These are phyloP conservation scores for Cerrena zonata DNA, from an alignment of 1,284 basidiomycete species.

Conservation along the genomic window DNA sequence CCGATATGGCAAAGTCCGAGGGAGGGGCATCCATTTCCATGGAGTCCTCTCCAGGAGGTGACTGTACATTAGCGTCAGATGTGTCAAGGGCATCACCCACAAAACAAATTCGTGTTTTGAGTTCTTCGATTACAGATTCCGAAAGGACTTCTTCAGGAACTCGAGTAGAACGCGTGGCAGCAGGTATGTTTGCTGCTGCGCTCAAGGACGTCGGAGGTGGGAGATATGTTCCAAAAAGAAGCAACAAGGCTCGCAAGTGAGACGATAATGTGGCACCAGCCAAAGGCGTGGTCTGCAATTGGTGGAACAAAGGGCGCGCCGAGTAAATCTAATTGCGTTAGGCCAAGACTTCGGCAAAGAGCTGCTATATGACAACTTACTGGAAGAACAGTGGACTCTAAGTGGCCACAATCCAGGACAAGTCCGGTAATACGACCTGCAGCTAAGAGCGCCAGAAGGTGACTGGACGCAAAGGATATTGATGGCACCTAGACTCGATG, in stretches of 20 bases:
- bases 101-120: conserved; percentile 78
- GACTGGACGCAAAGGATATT: conserved; percentile 85
- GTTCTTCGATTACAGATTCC: conserved; percentile 71
- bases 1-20: conserved; percentile 53
- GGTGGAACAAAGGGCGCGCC: conserved; percentile 78
- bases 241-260: conserved; percentile 73
- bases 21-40: conserved; percentile 53
- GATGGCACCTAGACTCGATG: conserved; percentile 69
- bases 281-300: conserved; percentile 75
- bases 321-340: conserved; percentile 66
- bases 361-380: conserved; percentile 43
- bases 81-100: conserved; percentile 55
- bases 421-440: conserved; percentile 86
- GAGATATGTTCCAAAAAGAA: conserved; percentile 75
- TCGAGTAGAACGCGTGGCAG: conserved; percentile 55
- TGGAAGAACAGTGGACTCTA: conserved; percentile 83
- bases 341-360: conserved; percentile 1
- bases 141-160: conserved; percentile 73
- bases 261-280: conserved; percentile 72
- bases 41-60: conserved; percentile 38
- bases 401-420: conserved; percentile 86
- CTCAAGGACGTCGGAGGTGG: conserved; percentile 70
- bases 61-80: conserved; percentile 35
- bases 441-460: conserved; percentile 78
- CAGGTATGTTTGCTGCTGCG: conserved; percentile 53